A percentile compares a stretch with the other conserved stretches of the same genome.
Evolutionary conservation across 225 moss, liverwort and hornwort species (phyloP).

Genomic region (Takakia lepidozioides): DNA sequence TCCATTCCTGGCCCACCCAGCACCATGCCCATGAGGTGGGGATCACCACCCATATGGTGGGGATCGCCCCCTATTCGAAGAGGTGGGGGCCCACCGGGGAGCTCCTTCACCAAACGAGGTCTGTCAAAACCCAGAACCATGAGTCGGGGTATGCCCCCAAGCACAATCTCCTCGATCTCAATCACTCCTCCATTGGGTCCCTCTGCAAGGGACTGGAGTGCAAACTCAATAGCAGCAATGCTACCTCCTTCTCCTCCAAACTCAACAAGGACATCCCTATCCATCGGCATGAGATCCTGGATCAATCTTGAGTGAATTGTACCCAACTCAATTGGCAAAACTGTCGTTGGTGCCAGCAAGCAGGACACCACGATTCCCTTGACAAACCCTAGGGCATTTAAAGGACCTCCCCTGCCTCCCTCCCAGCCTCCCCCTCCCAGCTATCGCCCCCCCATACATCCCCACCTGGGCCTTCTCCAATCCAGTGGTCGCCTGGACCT

Average conservation of each 20-base stretch:
- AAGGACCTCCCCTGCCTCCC: slow-evolving; percentile 41
- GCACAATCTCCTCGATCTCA: slow-evolving; percentile 78
- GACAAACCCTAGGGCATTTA: slow-evolving; percentile 69
- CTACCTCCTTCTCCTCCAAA: slow-evolving; percentile 75
- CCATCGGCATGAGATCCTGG: slow-evolving; percentile 55
- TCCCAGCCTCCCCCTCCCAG: slow-evolving; percentile 64
- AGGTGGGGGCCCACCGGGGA: slow-evolving; percentile 34
- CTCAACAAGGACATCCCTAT: slow-evolving; percentile 73
- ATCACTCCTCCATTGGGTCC: slow-evolving; percentile 49
- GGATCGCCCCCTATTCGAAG: slow-evolving; percentile 43
- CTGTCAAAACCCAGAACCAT: slow-evolving; percentile 85
- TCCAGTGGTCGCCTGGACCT: slow-evolving; percentile 33
- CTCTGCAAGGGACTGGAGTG: slow-evolving; percentile 69
- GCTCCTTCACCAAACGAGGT: slow-evolving; percentile 70
- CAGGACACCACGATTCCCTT: slow-evolving; percentile 88
- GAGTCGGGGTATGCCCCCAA: slow-evolving; percentile 65
- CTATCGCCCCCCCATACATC: slow-evolving; percentile 56
- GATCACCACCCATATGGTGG: slow-evolving; percentile 33
- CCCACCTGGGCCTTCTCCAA: slow-evolving; percentile 45
- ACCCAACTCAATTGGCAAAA: slow-evolving; percentile 63
- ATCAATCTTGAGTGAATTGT: slow-evolving; percentile 65
- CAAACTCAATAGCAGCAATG: slow-evolving; percentile 78
- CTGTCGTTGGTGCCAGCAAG: slow-evolving; percentile 50
- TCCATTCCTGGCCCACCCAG: slow-evolving; percentile 50
- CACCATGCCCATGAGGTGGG: slow-evolving; percentile 30